Conservation (phyloP, 106 monocot genomes). For the Dioscorea zingiberensis region DNA sequence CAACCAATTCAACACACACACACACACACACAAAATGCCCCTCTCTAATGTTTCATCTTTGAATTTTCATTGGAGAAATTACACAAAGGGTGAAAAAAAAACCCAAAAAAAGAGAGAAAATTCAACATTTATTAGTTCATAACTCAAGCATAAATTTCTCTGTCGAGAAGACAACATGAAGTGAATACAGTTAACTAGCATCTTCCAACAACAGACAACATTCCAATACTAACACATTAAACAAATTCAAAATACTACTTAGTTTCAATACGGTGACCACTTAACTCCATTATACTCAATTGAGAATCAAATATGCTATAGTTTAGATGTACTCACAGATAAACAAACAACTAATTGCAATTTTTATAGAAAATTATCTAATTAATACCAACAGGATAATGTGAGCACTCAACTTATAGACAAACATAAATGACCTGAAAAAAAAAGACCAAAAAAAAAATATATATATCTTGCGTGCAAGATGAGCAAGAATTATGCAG, state of each 20-base stretch:
- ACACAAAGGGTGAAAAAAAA: too few species aligned
- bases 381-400: too few species aligned
- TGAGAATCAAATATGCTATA: neutral
- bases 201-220: neutral
- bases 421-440: neutral
- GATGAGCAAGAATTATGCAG: neutral
- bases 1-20: too few species aligned
- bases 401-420: too few species aligned
- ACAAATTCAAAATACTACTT: neutral
- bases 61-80: too few species aligned
- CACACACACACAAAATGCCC: too few species aligned
- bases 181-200: neutral
- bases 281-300: neutral
- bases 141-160: neutral
- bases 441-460: neutral
- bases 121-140: neutral
- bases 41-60: too few species aligned
- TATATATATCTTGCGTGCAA: neutral
- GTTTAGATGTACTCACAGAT: neutral
- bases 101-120: too few species aligned
- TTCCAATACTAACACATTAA: neutral
- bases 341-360: neutral
- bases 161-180: too few species aligned
- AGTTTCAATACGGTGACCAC: neutral
- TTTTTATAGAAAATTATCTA: neutral